Conservation (phyloP, 106 monocot species). For the Allium fistulosum region DNA sequence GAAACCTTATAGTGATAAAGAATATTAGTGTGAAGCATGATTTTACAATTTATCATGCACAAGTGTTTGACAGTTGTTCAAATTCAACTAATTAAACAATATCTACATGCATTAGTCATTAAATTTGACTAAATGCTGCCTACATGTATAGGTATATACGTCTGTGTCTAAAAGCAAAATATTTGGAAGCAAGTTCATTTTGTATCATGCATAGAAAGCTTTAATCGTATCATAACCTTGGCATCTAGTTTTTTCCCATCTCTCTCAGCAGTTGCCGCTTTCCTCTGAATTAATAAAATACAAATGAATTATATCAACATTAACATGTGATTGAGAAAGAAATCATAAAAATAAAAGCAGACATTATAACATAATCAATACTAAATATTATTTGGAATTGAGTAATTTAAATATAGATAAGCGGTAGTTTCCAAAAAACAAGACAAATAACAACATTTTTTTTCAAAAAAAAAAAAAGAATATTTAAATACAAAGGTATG, state of each 20-base stretch:
- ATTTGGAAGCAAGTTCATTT: neutral
- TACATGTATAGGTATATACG: neutral
- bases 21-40: neutral
- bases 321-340: neutral
- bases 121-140: neutral
- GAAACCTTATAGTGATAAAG: neutral
- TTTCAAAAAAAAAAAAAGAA: neutral
- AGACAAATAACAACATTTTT: no score
- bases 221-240: conserved; percentile 16
- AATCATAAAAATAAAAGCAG: neutral
- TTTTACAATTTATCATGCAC: neutral
- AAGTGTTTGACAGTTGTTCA: neutral
- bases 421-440: no score
- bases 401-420: no score
- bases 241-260: conserved; percentile 30
- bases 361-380: no score
- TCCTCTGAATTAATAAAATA: conserved; percentile 16
- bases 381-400: no score
- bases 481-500: neutral
- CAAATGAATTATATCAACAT: neutral
- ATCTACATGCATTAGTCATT: neutral
- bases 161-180: neutral
- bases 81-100: neutral
- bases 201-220: conserved; percentile 8
- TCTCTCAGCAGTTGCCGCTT: conserved; percentile 17